Base-by-base conservation (phyloP, 139 green algal genomes). In the Chlamydomonas sphaeroides region DNA sequence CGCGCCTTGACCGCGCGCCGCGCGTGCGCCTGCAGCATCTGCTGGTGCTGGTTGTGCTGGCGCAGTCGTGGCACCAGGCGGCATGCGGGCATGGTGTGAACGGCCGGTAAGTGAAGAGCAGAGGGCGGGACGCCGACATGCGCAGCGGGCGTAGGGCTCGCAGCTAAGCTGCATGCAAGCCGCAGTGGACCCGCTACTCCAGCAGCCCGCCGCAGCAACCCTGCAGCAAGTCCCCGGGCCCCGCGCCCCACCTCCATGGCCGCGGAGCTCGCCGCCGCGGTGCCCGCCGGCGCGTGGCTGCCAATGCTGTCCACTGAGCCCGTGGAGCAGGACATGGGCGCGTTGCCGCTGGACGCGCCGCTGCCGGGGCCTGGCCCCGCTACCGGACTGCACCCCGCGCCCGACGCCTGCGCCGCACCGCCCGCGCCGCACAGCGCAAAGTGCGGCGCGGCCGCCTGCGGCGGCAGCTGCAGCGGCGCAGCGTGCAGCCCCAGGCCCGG, bases 1-100 rank as follows among this genome's bases (percentile, higher is more conserved):
- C 65, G 63, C 36, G 65, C 65, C 65, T 84, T 84, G 65, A 84
- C 35, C 2, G 63, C 65, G 28, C 49, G 33, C 48, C 77, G 65
- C 65, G 42, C 18, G 11, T 51, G 76, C 45, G 33, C 11, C 45
- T 65, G 45, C n/a, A 30, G 53, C n/a, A 38, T 25, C 11, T 39
- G 28, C 28, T 32, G 59, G 56, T 69, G 73, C 38, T 63, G 68
- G 26, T 63, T 45, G 28, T 38, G 25, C 15, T 68, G 71, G 23
- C 49, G 68, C 41, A 42, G 68, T 15, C 20, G 68, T 20, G 65
- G 69, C 32, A 33, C 17, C 36, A 21, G 25, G 1, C 15, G 65
- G 59, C n/a, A n/a, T n/a, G n/a, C n/a, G n/a, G n/a, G n/a, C n/a
- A n/a, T n/a, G n/a, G n/a, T n/a, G n/a, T 33, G 59, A 10, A 33